These are phyloP conservation scores for Helianthus tuberosus DNA, from an alignment of 129 eudicot species.

Conservation along the genomic window DNA sequence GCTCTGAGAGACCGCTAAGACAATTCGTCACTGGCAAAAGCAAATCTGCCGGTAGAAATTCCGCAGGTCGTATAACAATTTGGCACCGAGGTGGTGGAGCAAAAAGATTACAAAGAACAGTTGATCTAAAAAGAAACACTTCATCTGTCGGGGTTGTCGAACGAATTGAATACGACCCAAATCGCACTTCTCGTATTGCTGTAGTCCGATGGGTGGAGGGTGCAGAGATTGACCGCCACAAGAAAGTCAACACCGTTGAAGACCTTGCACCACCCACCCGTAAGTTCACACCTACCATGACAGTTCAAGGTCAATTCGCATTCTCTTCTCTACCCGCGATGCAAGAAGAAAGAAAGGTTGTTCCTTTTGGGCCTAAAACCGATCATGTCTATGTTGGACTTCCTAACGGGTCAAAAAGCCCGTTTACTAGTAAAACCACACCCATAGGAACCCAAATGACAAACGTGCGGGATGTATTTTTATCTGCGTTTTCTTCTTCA, in stretches of 20 bases:
- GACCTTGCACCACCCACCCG: slow-evolving; percentile 13
- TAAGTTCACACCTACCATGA: slow-evolving; percentile 27
- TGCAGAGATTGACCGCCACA: slow-evolving; percentile 35
- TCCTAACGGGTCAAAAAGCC: slow-evolving; percentile 28
- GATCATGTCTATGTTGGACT: slow-evolving; percentile 33
- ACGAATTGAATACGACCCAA: slow-evolving; percentile 70
- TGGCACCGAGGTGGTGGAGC: slow-evolving; percentile 75
- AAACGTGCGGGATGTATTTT: slow-evolving; percentile 41
- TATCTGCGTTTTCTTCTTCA: slow-evolving; percentile 42
- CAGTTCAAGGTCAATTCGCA: slow-evolving; percentile 35
- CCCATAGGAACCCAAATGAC: slow-evolving; percentile 18
- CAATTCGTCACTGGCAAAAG: slow-evolving; percentile 43
- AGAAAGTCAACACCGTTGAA: slow-evolving; percentile 24
- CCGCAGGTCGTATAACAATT: slow-evolving; percentile 54
- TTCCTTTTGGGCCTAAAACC: slow-evolving; percentile 18
- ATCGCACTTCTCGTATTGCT: slow-evolving; percentile 64
- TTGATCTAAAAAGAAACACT: slow-evolving; percentile 61
- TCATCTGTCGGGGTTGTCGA: slow-evolving; percentile 61
- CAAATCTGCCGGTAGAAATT: slow-evolving; percentile 60
- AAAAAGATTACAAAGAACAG: slow-evolving; percentile 50
- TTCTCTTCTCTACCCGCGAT: slow-evolving; percentile 43
- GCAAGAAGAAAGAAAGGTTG: slow-evolving; percentile 29
- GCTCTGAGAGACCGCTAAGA: slow-evolving; percentile 39
- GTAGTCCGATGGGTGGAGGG: slow-evolving; percentile 63
- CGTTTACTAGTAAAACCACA: slow-evolving; percentile 22